Evolutionary conservation across 495 filamentous ascomycete species (phyloP).

Genomic region (Endocarpon pusillum): DNA sequence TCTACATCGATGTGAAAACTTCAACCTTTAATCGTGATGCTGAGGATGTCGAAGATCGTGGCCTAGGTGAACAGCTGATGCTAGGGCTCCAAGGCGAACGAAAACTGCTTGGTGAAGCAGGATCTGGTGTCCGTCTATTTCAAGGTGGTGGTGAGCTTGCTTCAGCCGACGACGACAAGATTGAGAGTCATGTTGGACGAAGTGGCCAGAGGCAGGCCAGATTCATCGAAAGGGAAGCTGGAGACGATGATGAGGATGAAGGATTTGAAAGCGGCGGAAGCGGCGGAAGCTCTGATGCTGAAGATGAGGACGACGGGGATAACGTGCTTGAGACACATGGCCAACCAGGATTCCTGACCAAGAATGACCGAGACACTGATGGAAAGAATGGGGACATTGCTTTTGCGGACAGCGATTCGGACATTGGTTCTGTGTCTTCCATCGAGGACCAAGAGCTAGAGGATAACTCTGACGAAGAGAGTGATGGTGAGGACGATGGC

Average conservation of each 20-base stretch:
- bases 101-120: conserved; percentile 62
- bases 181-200: conserved; percentile 38
- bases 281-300: conserved; percentile 40
- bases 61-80: conserved; percentile 84
- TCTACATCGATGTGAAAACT: conserved; percentile 62
- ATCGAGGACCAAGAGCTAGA: conserved; percentile 45
- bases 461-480: conserved; percentile 36
- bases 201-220: conserved; percentile 51
- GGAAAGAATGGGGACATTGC: conserved; percentile 44
- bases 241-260: conserved; percentile 42
- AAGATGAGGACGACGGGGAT: conserved; percentile 26
- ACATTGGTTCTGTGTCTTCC: conserved; percentile 76
- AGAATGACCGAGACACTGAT: conserved; percentile 25
- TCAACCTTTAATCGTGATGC: conserved; percentile 46
- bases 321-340: too few relatives aligned
- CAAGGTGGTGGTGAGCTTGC: conserved; percentile 53
- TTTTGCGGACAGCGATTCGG: conserved; percentile 95
- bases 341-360: too few relatives aligned
- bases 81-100: conserved; percentile 75
- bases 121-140: conserved; percentile 71
- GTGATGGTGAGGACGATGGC: conserved; percentile 41
- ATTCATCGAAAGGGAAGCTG: conserved; percentile 37
- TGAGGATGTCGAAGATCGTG: conserved; percentile 48
- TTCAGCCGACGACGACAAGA: conserved; percentile 39
- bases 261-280: conserved; percentile 47